Conservation (phyloP, 2,329 filamentous ascomycete species). For the Xylaria sp. region DNA sequence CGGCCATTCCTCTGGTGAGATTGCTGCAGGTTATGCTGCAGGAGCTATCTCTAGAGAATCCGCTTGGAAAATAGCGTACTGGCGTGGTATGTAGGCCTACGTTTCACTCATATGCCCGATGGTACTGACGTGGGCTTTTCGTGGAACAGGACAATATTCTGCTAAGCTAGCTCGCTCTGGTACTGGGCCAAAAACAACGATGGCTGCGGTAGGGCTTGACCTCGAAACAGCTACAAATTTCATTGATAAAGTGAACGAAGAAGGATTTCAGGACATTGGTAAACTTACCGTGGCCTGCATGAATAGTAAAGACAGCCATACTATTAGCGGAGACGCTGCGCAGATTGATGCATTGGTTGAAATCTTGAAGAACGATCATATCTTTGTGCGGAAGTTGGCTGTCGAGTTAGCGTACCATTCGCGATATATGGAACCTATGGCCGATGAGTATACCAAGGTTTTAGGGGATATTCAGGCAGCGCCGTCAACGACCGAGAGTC, state of each 20-base stretch:
- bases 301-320: conserved; percentile 41
- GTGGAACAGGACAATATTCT: conserved; percentile 12
- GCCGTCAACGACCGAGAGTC: neutral
- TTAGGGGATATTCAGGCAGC: conserved; percentile 19
- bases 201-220: conserved; percentile 18
- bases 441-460: conserved; percentile 41
- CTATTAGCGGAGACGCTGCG: conserved; percentile 41
- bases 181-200: neutral
- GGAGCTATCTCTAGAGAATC: conserved; percentile 46
- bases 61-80: conserved; percentile 52
- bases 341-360: conserved; percentile 32
- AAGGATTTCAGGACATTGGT: neutral
- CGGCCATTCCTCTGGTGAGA: neutral
- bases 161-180: conserved; percentile 10
- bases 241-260: conserved; percentile 22
- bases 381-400: conserved; percentile 38
- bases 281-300: conserved; percentile 30
- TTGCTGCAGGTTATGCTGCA: neutral
- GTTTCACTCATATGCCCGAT: neutral
- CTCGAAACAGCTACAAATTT: conserved; percentile 6
- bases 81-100: conserved; percentile 46
- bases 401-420: conserved; percentile 46
- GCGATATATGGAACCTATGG: conserved; percentile 49
- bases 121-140: neutral
- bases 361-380: conserved; percentile 20